Base-by-base conservation (phyloP, 345 rosid genomes). In the Populus pruinosa region DNA sequence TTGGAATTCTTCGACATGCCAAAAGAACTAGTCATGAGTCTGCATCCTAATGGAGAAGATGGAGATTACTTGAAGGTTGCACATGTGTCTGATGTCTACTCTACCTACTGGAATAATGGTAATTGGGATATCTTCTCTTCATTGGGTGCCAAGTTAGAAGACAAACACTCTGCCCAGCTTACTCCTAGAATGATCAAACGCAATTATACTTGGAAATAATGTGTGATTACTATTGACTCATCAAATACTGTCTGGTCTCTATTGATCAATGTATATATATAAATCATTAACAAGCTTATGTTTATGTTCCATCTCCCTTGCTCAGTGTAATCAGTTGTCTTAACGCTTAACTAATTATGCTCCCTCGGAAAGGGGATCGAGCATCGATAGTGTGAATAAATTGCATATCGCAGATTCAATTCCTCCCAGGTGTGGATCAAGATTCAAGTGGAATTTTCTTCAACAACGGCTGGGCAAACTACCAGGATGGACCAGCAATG, bases 1-100 rank as follows among this genome's bases (percentile, higher is more conserved):
- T 12, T 68, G 73, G 53, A 76, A 39, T 59, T 76, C 25, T 36
- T 76, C 67, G 17, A 76, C 21, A 76, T 76, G 79, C 79, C 79
- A 2, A 55, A 35, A 25, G 67, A 76, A 21, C 38, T 76, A 14
- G 38, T 55, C 73, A 13, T 33, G 25, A 27, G 55, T 38, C 39
- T 38, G 4, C 72, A 47, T n/a, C 78, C 73, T 16, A 70, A 76
- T 33, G 71, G n/a, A 5, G 76, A 62, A n/a, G 72, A 64, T 56
- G 78, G 41, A 53, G 78, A 53, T 18, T 68, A 76, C 36, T 35
- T 44, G 65, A 67, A 50, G 66, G 65, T 76, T 33, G 50, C 31
- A 13, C 63, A 67, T 2, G 44, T 76, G 8, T 61, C 55, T 29
- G 78, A 76, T 13, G 72, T 76, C 14, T 76, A 67, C n/a, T 67